Percentiles rank a stretch among this genome's conserved stretches.
Conservation (phyloP, 805 yeast species). For the Lachancea thermotolerans region DNA sequence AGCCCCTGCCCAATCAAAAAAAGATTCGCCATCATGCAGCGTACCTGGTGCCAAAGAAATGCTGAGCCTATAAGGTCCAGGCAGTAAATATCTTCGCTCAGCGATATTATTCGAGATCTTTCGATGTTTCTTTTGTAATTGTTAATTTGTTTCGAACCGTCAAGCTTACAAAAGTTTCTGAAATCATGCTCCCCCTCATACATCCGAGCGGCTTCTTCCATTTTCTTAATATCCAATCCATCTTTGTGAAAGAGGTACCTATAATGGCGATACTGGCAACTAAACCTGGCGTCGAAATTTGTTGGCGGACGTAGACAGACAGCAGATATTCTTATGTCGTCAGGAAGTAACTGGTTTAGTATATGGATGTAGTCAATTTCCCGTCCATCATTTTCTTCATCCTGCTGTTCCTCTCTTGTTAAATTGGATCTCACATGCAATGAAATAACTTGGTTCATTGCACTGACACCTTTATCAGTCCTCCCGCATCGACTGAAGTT, state of each 20-base stretch:
- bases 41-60: conserved; percentile 95
- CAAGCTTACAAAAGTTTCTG: conserved; percentile 89
- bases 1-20: conserved; percentile 72
- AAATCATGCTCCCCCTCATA: conserved; percentile 78
- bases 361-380: conserved; percentile 75
- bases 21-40: conserved; percentile 86
- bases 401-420: conserved; percentile 51
- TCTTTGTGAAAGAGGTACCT: conserved; percentile 64
- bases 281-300: conserved; percentile 86
- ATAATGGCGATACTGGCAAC: conserved; percentile 82
- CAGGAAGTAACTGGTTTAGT: conserved; percentile 70
- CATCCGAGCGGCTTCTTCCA: conserved; percentile 59
- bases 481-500: conserved; percentile 88
- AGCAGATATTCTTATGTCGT: conserved; percentile 76
- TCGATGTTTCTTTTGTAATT: conserved; percentile 64
- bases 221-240: conserved; percentile 53
- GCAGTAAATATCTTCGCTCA: conserved; percentile 44
- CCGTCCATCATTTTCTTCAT: conserved; percentile 47
- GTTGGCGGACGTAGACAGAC: conserved; percentile 77
- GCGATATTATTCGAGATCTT: conserved; percentile 40
- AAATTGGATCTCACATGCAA: conserved; percentile 66
- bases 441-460: conserved; percentile 90
- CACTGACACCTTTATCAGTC: conserved; percentile 95
- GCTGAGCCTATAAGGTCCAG: conserved; percentile 84
- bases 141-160: conserved; percentile 87